phyloP scores from a whole-genome alignment of 306 rosid species.

The Trichosanthes cucumerina region DNA sequence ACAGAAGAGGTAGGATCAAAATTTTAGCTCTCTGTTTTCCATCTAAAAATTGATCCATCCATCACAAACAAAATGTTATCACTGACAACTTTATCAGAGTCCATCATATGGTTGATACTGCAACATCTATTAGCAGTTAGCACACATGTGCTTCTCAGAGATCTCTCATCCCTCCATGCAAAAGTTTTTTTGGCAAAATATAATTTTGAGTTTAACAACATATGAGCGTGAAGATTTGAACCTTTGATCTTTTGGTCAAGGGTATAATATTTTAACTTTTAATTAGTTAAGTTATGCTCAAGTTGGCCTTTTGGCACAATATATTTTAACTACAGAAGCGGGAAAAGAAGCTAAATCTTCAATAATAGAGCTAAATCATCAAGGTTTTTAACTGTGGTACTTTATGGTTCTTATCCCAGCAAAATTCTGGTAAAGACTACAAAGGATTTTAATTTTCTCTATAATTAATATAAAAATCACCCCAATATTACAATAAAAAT shows the following conservation, averaged over 20 bases:
- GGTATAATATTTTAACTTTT: too few species aligned
- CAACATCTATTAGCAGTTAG: neutral
- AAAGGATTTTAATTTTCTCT: neutral
- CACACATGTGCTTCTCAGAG: neutral
- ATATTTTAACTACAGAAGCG: neutral
- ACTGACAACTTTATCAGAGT: neutral
- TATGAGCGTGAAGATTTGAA: neutral
- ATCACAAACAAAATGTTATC: neutral
- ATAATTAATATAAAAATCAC: neutral
- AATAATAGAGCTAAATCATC: neutral
- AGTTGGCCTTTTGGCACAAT: neutral
- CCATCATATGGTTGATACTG: neutral
- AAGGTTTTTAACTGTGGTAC: neutral
- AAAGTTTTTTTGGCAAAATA: neutral
- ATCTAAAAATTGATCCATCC: neutral
- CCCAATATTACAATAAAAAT: neutral
- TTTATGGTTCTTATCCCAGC: neutral
- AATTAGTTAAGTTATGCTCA: neutral
- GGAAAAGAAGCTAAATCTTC: neutral
- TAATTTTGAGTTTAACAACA: neutral
- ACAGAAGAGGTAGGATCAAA: neutral
- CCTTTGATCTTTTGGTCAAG: neutral
- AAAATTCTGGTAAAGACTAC: neutral
- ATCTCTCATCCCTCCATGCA: neutral
- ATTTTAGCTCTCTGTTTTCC: neutral